Percentiles rank a stretch among this genome's conserved stretches.
Conservation (phyloP, 768 basidiomycete species). For the Rhodotorula toruloides region DNA sequence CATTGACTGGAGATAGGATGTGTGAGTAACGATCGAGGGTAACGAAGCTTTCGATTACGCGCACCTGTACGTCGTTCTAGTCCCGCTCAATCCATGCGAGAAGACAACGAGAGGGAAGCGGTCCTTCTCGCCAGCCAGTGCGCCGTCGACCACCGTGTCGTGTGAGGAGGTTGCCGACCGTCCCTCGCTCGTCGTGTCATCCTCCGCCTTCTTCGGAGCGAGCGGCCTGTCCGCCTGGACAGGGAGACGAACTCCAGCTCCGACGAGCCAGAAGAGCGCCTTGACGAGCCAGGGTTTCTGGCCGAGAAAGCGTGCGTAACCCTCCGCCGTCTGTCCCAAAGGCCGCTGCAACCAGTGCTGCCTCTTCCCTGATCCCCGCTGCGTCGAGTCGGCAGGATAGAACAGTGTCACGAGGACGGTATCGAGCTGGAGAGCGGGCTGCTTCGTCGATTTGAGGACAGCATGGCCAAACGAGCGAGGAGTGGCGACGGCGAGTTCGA, state of each 20-base stretch:
- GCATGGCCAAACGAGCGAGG: constrained; percentile 3
- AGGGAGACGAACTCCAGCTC: not conserved
- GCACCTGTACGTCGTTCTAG: constrained; percentile 57
- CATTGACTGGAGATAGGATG: constrained; percentile 49
- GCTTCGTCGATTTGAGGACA: not conserved
- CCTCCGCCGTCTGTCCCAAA: constrained; percentile 15
- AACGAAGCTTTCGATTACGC: constrained; percentile 49
- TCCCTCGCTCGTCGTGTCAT: not conserved
- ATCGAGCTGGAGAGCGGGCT: constrained; percentile 29
- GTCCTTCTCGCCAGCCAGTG: not conserved
- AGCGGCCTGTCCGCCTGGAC: not conserved
- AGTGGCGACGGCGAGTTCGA: constrained; percentile 16
- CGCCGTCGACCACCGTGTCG: not conserved
- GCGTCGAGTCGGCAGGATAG: constrained; percentile 27
- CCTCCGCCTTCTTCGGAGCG: not conserved
- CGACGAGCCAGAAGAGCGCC: constrained; percentile 10
- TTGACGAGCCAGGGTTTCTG: constrained; percentile 4
- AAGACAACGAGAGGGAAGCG: constrained; percentile 65
- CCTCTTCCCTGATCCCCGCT: not conserved
- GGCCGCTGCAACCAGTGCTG: constrained; percentile 25
- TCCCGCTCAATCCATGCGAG: constrained; percentile 76
- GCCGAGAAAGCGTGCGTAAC: constrained; percentile 29
- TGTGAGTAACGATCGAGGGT: not conserved
- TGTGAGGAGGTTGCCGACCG: not conserved
- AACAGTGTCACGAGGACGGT: constrained; percentile 35